phyloP scores from a whole-genome alignment of 2,329 filamentous ascomycete genomes.

The Pseudogymnoascus sp. region DNA sequence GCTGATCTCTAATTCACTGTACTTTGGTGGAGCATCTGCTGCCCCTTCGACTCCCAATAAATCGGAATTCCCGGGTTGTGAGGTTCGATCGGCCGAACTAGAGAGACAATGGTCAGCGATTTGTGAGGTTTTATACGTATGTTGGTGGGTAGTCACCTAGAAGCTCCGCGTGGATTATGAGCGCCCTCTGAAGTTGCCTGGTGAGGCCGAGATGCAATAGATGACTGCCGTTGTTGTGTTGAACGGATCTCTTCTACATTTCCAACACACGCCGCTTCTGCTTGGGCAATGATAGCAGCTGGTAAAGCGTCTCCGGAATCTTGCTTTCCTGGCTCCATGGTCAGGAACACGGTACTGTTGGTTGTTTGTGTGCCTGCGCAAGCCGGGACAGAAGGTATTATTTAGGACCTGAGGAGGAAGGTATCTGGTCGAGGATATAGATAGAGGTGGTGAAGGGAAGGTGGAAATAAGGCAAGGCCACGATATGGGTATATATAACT shows the following conservation, averaged over 20 bases:
- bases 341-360: background rate
- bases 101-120: background rate
- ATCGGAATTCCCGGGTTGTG: background rate
- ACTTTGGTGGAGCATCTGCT: conserved; percentile 1
- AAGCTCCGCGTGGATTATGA: background rate
- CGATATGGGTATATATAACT: background rate
- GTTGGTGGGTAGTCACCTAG: background rate
- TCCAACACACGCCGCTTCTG: conserved; percentile 25
- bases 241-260: conserved; percentile 17
- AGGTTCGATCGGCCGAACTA: background rate
- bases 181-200: background rate
- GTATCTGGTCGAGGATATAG: background rate
- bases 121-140: background rate
- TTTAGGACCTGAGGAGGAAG: background rate
- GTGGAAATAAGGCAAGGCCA: background rate
- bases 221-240: background rate
- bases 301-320: conserved; percentile 14
- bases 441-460: background rate
- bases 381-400: background rate
- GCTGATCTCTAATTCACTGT: conserved; percentile 41
- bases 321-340: background rate
- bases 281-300: conserved; percentile 23
- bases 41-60: background rate
- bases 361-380: background rate
- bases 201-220: background rate